Base-by-base conservation (phyloP, 106 monocot species). In the Cymbidium sinense region DNA sequence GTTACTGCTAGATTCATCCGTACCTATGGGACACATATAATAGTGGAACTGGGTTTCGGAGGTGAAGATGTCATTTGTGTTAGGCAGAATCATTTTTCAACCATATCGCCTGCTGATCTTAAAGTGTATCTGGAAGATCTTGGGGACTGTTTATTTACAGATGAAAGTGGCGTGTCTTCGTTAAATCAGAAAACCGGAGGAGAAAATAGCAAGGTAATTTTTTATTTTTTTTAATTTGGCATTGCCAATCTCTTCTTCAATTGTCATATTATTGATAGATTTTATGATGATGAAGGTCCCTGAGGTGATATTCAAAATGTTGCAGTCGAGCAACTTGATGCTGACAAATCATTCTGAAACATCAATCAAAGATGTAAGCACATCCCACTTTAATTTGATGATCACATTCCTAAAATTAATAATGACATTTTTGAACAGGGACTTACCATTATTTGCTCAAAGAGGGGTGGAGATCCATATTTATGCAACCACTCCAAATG, bases 21-120 rank as follows among this genome's bases (percentile, higher is more conserved):
- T 70, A 91, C 83, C 6, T 96, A 89, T 82, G 96, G 96, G 28
- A 93, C 96, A 50, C 96, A 96, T 64, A 88, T 96, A 78, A 91
- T 96, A 80, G 89, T 91, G 8, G 96, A 89, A 73, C 78, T 93
- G 37, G 81, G 87, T 62, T 52, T 93, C 43, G 93, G 96, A 27
- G 96, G 91, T 70, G 91, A 93, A 73, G 87, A 96, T 89, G 85
- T 93, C 50, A 51, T 96, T 61, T 89, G 91, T 84, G 75, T 91
- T 67, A 83, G 86, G 51, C 96, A 96, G 75, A 87, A 64, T 58
- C 89, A 79, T 85, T 83, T 80, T 71, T 96, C 96, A 65, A 74
- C 85, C 47, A 82, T 91, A 79, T 83, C 93, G 27, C 62, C 82
- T 36, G 73, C 91, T 33, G 96, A 93, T 18, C 85, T 96, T 35